Base-by-base conservation (phyloP, 345 rosid species). In the Barbarea vulgaris region DNA sequence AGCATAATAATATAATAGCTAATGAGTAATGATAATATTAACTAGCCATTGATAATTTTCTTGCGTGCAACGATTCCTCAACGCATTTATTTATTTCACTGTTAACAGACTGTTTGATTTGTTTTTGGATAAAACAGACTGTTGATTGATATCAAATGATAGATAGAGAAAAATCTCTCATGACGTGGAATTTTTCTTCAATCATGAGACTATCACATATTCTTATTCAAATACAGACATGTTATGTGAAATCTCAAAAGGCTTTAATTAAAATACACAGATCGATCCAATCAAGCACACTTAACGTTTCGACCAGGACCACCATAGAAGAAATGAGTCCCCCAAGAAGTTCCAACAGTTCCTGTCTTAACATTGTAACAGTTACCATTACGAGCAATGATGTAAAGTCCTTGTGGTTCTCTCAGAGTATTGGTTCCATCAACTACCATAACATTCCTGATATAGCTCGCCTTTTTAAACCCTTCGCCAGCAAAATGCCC, bases 401-500 rank as follows among this genome's bases (percentile, higher is more conserved):
- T 70, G 21, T 55, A 82, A 12, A 84, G 72, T 5, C 71, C 83
- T 73, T 80, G 73, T 18, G 91, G 91, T 18, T 74, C 81, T 77
- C 75, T 81, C 25, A 86, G 86, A 46, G 83, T 86, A 74, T 88
- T 85, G 34, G 84, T 36, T 22, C 31, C 77, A 77, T 88, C 93
- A 70, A 88, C 87, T 5, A 81, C 72, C 76, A 76, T 75, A 62
- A 88, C 70, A 39, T 85, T 85, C 77, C 81, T 80, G 71, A 88
- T 75, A 60, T 84, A 88, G 64, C 91, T 86, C 1, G 90, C 72
- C 74, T 82, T 85, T 15, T 78, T 79, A 68, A 74, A 85, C n/a
- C 89, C 85, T 83, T 85, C 85, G 2, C 70, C 75, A 0, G 93
- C 84, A 33, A 88, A 88, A 72, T 70, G 85, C 0, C 91, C 89